Conservation (phyloP, 73 alveolate species). For the Paramecium biaurelia region DNA sequence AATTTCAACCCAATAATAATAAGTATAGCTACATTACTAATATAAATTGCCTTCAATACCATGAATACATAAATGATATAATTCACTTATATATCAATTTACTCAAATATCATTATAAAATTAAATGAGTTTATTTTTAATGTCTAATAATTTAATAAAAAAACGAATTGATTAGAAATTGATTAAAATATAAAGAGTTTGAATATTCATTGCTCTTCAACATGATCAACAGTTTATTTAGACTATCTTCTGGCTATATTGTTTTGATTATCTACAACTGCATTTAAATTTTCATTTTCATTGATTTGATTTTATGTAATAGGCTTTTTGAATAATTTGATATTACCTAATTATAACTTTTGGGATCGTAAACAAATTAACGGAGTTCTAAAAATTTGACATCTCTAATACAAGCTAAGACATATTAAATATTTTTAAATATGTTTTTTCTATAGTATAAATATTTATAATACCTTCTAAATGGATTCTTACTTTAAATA, state of each 20-base stretch:
- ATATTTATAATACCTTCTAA: neutral
- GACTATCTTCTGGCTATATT: neutral
- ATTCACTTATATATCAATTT: neutral
- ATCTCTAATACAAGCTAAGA: slow-evolving; percentile 14
- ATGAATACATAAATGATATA: neutral
- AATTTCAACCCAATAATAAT: neutral
- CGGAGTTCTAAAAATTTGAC: neutral
- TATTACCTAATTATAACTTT: neutral
- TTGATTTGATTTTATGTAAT: neutral
- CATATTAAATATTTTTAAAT: slow-evolving; percentile 15
- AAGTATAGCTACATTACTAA: neutral
- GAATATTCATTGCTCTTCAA: neutral
- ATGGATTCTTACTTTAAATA: slow-evolving; percentile 46
- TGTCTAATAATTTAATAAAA: too few relatives aligned
- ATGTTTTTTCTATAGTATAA: neutral
- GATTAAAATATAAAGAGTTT: neutral
- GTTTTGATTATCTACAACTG: neutral
- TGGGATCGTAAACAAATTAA: neutral
- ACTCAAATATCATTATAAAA: neutral
- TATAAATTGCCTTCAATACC: neutral
- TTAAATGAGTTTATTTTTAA: neutral
- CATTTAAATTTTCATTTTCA: neutral
- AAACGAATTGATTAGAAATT: neutral
- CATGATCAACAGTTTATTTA: neutral
- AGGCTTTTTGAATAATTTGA: neutral